A percentile compares a stretch with the other conserved stretches of the same genome.
Evolutionary conservation across 495 filamentous ascomycete genomes (phyloP).

Genomic region (Lepraria neglecta): DNA sequence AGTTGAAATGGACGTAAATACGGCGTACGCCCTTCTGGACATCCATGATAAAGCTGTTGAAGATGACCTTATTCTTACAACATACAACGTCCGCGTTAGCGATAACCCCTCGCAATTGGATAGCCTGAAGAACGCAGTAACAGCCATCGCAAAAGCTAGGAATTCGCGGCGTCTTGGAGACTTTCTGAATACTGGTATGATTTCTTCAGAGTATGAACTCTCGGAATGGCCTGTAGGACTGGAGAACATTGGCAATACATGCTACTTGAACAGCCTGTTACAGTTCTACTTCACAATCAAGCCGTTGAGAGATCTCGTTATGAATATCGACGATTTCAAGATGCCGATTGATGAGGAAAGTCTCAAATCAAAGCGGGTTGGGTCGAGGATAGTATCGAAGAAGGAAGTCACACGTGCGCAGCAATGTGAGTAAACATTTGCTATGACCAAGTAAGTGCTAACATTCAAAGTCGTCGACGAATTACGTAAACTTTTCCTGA

Average conservation of each 20-base stretch:
- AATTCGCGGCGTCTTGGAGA: constrained; percentile 38
- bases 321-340: constrained; percentile 61
- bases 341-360: constrained; percentile 57
- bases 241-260: constrained; percentile 92
- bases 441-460: neutral
- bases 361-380: constrained; percentile 58
- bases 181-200: constrained; percentile 31
- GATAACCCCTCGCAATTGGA: constrained; percentile 46
- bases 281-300: constrained; percentile 92
- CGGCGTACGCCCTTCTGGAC: constrained; percentile 52
- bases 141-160: constrained; percentile 45
- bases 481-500: constrained; percentile 63
- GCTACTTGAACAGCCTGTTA: constrained; percentile 92
- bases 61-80: constrained; percentile 46
- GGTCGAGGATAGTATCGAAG: constrained; percentile 50
- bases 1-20: constrained; percentile 51
- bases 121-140: constrained; percentile 44
- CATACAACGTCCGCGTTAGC: constrained; percentile 44
- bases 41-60: constrained; percentile 49
- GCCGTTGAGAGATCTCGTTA: constrained; percentile 71
- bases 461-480: constrained; percentile 56
- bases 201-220: constrained; percentile 32
- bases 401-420: constrained; percentile 63
- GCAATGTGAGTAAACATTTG: constrained; percentile 53
- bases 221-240: constrained; percentile 70